Base-by-base conservation (phyloP, 2,329 filamentous ascomycete species). In the Hymenoscyphus fraxineus region DNA sequence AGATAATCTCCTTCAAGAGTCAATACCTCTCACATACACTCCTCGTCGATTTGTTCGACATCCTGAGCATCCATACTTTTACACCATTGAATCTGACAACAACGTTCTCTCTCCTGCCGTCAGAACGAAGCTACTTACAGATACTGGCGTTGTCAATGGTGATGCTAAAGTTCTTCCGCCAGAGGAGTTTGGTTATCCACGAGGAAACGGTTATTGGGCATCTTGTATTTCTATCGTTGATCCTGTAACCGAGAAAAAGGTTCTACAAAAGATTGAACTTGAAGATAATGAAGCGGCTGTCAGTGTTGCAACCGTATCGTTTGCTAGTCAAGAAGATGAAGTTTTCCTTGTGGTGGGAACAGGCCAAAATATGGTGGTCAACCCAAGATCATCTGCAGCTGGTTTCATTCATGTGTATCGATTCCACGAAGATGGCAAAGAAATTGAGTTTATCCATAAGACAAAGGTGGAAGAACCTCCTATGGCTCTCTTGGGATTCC, bases 191-290 rank as follows among this genome's bases (percentile, higher is more conserved):
- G 95, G 95, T 1, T 92, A 97, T 73, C 91, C 95, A 10, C 87
- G 88, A 64, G 93, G 88, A 31, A 87, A 85, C 65, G 90, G 91
- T 22, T 90, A 94, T 69, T 99, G 95, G 95, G 92, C 95, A 51
- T 98, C 94, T 10, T 98, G 93, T 77, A 93, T 99, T 69, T 93
- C 92, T 73, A 85, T 97, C 22, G 84, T 99, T 19, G 95, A 99
- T 73, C 93, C 95, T 0, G 76, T 94, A 2, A 85, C 81, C 16
- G 85, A 90, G 59, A 93, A 95, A 72, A 77, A 80, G 3, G 88
- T 96, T 0, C 77, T 95, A 4, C 88, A 91, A 68, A 93, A 87
- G 0, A 81, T 98, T 54, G 89, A 98, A 65, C 78, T 99, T 0
- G 88, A 90, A 59, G 88, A 95, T 51, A 98, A 99, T 70, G 93